Percentiles rank a stretch among this genome's conserved stretches.
Evolutionary conservation across 169 alveolate genomes (phyloP).

Genomic region (Eimeria sp.): DNA sequence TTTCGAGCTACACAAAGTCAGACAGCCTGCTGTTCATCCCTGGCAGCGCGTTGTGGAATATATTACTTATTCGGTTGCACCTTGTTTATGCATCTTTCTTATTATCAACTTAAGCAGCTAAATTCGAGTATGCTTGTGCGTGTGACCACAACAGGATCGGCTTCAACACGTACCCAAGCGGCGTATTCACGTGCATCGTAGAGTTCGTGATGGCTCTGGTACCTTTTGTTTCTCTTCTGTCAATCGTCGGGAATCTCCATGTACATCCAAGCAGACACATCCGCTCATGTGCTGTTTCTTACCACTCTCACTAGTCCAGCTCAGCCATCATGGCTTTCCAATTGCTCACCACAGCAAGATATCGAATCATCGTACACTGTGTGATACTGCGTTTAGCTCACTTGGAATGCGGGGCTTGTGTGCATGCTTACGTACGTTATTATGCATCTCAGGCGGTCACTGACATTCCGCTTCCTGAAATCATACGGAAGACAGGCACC

Average conservation of each 20-base stretch:
- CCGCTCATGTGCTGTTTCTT: background rate
- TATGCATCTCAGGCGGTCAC: constrained; percentile 48
- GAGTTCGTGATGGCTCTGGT: constrained; percentile 66
- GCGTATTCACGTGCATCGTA: constrained; percentile 59
- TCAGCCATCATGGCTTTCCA: background rate
- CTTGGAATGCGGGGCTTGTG: background rate
- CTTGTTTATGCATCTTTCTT: too few species aligned
- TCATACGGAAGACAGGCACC: constrained; percentile 70
- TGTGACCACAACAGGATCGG: constrained; percentile 61
- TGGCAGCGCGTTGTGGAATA: background rate
- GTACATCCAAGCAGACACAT: constrained; percentile 20
- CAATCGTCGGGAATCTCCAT: constrained; percentile 70
- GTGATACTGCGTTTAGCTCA: background rate
- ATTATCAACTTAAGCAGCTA: background rate
- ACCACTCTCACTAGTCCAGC: background rate
- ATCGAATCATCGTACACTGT: background rate
- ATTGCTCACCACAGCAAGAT: background rate
- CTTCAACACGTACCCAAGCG: constrained; percentile 75
- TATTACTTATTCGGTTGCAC: background rate
- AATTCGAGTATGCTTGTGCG: background rate
- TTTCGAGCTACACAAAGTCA: constrained; percentile 80
- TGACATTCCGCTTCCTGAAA: constrained; percentile 38
- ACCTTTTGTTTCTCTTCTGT: constrained; percentile 66
- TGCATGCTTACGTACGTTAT: background rate
- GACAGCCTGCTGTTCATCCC: background rate